Percentiles rank a stretch among this genome's conserved stretches.
Evolutionary conservation across 2,329 filamentous ascomycete genomes (phyloP).

Genomic region (Bipolaris bicolor): DNA sequence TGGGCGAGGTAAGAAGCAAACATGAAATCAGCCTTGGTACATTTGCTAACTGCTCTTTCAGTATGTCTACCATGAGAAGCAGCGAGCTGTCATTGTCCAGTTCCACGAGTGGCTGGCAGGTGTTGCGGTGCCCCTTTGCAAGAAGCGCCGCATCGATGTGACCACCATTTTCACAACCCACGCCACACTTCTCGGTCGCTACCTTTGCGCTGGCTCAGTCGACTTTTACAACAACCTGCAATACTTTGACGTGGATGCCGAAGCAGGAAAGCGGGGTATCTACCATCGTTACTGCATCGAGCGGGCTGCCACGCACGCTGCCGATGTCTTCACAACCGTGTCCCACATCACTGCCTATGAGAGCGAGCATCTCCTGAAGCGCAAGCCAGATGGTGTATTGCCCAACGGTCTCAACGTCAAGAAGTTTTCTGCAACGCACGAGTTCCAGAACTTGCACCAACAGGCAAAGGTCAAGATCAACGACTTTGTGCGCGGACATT

Average conservation of each 20-base stretch:
- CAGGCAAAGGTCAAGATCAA: slow-evolving; percentile 97
- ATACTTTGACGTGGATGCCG: slow-evolving; percentile 93
- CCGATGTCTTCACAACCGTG: slow-evolving; percentile 97
- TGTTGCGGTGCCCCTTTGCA: slow-evolving; percentile 87
- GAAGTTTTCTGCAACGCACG: slow-evolving; percentile 97
- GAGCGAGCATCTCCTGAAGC: slow-evolving; percentile 94
- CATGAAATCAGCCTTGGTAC: not conserved
- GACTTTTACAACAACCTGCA: slow-evolving; percentile 99
- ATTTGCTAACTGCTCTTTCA: slow-evolving; percentile 49
- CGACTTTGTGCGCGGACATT: slow-evolving; percentile 96
- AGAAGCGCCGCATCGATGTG: slow-evolving; percentile 92
- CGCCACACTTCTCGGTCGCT: slow-evolving; percentile 91
- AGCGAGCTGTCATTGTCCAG: slow-evolving; percentile 91
- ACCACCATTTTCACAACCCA: slow-evolving; percentile 99
- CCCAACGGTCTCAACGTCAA: slow-evolving; percentile 98
- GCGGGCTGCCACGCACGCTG: slow-evolving; percentile 86
- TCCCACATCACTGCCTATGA: slow-evolving; percentile 99
- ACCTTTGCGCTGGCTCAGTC: slow-evolving; percentile 94
- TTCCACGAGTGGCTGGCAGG: slow-evolving; percentile 99
- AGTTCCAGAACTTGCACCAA: slow-evolving; percentile 98
- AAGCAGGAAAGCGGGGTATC: slow-evolving; percentile 96
- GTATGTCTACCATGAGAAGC: slow-evolving; percentile 94
- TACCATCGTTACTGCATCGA: slow-evolving; percentile 99
- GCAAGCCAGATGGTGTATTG: slow-evolving; percentile 94
- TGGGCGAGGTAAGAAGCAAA: slow-evolving; percentile 78